Base-by-base conservation (phyloP, 805 yeast species). In the Schwanniomyces vanrijiae region DNA sequence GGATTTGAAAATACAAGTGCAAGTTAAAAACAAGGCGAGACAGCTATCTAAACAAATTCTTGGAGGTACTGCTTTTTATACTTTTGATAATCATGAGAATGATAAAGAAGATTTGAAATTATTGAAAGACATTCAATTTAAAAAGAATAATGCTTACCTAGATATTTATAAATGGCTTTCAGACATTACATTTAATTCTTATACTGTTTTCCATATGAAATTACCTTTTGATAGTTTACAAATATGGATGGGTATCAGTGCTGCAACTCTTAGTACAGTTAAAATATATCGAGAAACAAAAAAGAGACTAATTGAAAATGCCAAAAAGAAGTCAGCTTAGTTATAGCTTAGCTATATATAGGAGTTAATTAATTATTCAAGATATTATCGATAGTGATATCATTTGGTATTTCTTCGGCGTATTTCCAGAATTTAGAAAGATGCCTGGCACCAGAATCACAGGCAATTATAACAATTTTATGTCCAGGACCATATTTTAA, bases 391-490 rank as follows among this genome's bases (percentile, higher is more conserved):
- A 75, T 51, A 3, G 67, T 61, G 21, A 80, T 58, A 46, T 61
- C 64, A 26, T 58, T 62, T 18, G 69, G 64, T 21, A 66, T 62
- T 31, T 62, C 66, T 24, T 65, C 62, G 0, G 92, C 92, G 44
- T 74, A 68, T 56, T 84, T 88, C 97, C 97, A 92, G 60, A 92
- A 94, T 65, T 92, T 92, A 43, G 94, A 86, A 49, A 92, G 61
- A 66, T 92, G 99, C 55, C 99, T 75, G 10, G 85, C 72, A 0
- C 99, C 99, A 4, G 95, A 83, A 63, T 92, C 99, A 63, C 98
- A 94, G 1, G 96, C 88, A 41, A 94, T 78, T 16, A 95, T 81
- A 4, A 92, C 95, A 19, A 92, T 82, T 16, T 72, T 79, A 43
- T 86, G 79, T 1, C 91, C 91, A 0, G 84, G 62, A 0, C 76